Evolutionary conservation across 2,329 filamentous ascomycete species (phyloP).

Genomic region (Scedosporium boydii): DNA sequence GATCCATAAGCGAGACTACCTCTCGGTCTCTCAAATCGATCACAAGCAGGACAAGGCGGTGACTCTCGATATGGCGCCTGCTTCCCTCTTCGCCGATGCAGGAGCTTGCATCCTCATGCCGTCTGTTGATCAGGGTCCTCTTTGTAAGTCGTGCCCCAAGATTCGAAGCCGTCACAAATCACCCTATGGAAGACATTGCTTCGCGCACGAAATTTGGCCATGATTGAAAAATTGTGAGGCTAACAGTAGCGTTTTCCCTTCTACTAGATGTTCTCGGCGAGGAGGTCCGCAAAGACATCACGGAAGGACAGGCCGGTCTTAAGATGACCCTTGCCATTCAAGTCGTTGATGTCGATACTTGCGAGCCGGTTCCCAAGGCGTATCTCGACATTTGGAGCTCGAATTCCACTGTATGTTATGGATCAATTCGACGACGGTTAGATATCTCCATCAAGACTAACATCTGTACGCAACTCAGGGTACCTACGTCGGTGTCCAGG

Average conservation of each 20-base stretch:
- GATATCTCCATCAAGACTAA: not conserved
- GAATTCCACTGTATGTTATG: conserved; percentile 27
- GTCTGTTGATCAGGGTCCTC: conserved; percentile 41
- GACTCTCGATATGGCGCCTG: conserved; percentile 18
- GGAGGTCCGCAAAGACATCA: conserved; percentile 14
- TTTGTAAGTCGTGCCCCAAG: too few species aligned
- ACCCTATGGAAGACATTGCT: too few species aligned
- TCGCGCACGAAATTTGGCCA: too few species aligned
- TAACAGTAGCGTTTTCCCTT: not conserved
- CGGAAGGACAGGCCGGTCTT: conserved; percentile 23
- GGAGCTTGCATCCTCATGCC: conserved; percentile 37
- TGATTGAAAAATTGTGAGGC: too few species aligned
- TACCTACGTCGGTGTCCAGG: conserved; percentile 25
- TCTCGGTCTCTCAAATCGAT: conserved; percentile 13
- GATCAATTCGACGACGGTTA: conserved; percentile 4
- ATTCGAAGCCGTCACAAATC: too few species aligned
- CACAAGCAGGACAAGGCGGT: conserved; percentile 28
- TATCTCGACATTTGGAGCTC: conserved; percentile 14
- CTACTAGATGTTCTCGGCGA: conserved; percentile 11
- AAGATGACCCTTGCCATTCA: conserved; percentile 34
- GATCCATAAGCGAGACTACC: conserved; percentile 5
- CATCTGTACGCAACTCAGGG: conserved; percentile 7
- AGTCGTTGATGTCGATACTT: conserved; percentile 12
- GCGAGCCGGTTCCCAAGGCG: conserved; percentile 10
- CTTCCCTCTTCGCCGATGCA: conserved; percentile 26